Conservation (phyloP, 768 basidiomycete species). For the Tephrocybe sp. region DNA sequence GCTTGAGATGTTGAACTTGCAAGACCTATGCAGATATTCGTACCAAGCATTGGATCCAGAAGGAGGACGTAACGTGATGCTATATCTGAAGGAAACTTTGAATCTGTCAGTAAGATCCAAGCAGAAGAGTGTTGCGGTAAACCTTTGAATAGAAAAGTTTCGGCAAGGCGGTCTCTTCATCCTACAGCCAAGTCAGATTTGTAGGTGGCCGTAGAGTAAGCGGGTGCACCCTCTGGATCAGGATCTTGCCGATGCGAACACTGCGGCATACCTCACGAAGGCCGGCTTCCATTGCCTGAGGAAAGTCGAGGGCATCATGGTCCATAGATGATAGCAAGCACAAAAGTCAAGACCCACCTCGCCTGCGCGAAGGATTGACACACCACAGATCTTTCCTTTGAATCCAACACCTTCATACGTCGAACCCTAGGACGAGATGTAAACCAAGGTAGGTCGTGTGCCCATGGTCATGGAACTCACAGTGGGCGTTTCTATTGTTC, state of each 20-base stretch:
- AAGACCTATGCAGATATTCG: slow-evolving; percentile 17
- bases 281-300: slow-evolving; percentile 95
- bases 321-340: neutral
- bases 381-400: slow-evolving; percentile 94
- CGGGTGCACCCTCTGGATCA: slow-evolving; percentile 82
- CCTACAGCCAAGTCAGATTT: slow-evolving; percentile 42
- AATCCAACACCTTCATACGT: slow-evolving; percentile 91
- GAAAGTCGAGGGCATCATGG: neutral
- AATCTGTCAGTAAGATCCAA: neutral
- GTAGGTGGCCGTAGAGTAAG: neutral
- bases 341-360: too few relatives aligned
- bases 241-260: slow-evolving; percentile 94
- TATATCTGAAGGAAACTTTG: slow-evolving; percentile 90
- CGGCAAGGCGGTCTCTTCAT: slow-evolving; percentile 90
- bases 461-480: slow-evolving; percentile 36
- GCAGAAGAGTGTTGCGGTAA: neutral
- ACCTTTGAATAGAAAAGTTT: slow-evolving; percentile 93
- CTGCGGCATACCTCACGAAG: slow-evolving; percentile 93
- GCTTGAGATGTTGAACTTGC: neutral
- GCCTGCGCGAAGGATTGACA: slow-evolving; percentile 91
- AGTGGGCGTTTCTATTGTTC: slow-evolving; percentile 80
- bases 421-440: slow-evolving; percentile 48
- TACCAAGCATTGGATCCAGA: slow-evolving; percentile 96
- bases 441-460: neutral
- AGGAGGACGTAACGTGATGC: slow-evolving; percentile 88